These are phyloP conservation scores for Suhomyces prunicola DNA, from an alignment of 805 yeast species.

Conservation along the genomic window DNA sequence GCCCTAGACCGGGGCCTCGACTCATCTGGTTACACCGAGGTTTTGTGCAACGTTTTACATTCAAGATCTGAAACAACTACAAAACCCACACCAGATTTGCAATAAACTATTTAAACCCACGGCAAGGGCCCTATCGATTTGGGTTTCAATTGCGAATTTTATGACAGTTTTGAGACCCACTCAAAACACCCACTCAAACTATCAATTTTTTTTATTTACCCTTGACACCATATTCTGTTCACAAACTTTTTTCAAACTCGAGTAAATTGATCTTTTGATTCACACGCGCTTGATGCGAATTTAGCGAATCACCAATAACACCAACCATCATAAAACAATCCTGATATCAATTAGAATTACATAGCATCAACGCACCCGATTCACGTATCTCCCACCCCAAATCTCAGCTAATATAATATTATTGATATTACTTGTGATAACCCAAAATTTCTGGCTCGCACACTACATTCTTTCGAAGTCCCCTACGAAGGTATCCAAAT, in stretches of 20 bases:
- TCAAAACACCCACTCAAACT: slow-evolving; percentile 1
- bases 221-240: background rate
- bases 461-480: background rate
- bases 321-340: background rate
- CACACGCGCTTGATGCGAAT: background rate
- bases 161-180: slow-evolving; percentile 2
- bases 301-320: background rate
- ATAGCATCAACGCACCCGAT: background rate
- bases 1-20: slow-evolving; percentile 5
- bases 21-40: background rate
- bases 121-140: slow-evolving; percentile 1
- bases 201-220: background rate
- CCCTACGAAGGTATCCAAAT: background rate
- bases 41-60: slow-evolving; percentile 16
- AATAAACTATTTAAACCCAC: slow-evolving; percentile 4
- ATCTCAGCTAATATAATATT: background rate
- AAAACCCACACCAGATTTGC: slow-evolving; percentile 4
- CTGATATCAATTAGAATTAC: background rate
- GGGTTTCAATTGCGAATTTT: slow-evolving; percentile 11
- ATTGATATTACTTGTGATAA: background rate
- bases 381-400: background rate
- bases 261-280: background rate
- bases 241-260: background rate
- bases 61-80: slow-evolving; percentile 13
- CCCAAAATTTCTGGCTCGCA: background rate